phyloP scores from a whole-genome alignment of 2,329 filamentous ascomycete species.

The Berkeleyomyces rouxiae region DNA sequence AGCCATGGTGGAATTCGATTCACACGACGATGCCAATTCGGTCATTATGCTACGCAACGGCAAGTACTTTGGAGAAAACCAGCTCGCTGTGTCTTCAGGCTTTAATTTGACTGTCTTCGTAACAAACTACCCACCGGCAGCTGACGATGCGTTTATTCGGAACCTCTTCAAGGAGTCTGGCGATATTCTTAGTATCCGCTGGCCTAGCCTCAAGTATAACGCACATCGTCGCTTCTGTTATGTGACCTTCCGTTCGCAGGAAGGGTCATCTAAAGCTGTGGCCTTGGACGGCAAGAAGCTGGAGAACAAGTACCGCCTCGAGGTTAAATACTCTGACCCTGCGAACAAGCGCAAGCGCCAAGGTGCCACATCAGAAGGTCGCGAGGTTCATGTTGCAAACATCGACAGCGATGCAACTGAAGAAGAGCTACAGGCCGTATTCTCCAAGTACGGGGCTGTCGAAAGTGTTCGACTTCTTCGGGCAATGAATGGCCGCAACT shows the following conservation, averaged over 20 bases:
- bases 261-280: constrained; percentile 54
- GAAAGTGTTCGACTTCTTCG: constrained; percentile 55
- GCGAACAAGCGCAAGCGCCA: constrained; percentile 58
- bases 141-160: constrained; percentile 54
- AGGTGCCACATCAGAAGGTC: constrained; percentile 68
- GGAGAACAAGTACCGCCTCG: constrained; percentile 50
- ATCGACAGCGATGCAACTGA: constrained; percentile 47
- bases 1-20: constrained; percentile 73
- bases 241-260: constrained; percentile 60
- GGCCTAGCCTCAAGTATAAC: constrained; percentile 82
- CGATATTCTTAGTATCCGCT: constrained; percentile 68
- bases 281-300: constrained; percentile 52
- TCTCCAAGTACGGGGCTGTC: constrained; percentile 60
- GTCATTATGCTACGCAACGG: constrained; percentile 71
- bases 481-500: constrained; percentile 49
- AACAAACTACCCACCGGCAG: constrained; percentile 70
- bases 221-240: constrained; percentile 88
- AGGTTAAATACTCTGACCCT: constrained; percentile 75
- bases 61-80: constrained; percentile 58
- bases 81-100: constrained; percentile 59
- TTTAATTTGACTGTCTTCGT: constrained; percentile 72
- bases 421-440: constrained; percentile 51
- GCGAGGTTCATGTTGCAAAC: constrained; percentile 67
- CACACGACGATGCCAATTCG: constrained; percentile 61
- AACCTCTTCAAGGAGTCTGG: constrained; percentile 58